These are phyloP conservation scores for Syzygium aqueum DNA, from an alignment of 345 rosid genomes.

Conservation along the genomic window DNA sequence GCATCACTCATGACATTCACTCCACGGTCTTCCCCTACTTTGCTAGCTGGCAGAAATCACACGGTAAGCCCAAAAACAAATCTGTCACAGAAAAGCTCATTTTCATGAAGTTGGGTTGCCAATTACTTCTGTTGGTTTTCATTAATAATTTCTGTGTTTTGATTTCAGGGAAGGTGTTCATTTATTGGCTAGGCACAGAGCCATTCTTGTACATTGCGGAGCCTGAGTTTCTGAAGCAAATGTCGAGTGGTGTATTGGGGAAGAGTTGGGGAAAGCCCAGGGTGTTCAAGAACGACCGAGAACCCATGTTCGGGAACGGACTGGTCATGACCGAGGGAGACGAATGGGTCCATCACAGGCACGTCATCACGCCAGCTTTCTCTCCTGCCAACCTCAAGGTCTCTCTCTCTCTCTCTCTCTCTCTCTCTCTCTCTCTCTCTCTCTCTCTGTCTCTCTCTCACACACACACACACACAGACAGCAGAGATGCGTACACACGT, in stretches of 20 bases:
- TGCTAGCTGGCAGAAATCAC: slow-evolving; percentile 62
- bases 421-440: not conserved
- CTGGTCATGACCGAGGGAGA: slow-evolving; percentile 89
- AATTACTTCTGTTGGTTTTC: not conserved
- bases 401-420: not conserved
- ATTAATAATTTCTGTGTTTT: not conserved
- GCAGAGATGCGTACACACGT: not conserved
- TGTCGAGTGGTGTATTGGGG: slow-evolving; percentile 77
- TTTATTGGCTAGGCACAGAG: slow-evolving; percentile 92
- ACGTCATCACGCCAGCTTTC: slow-evolving; percentile 83
- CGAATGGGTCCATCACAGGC: slow-evolving; percentile 94
- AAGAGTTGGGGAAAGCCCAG: slow-evolving; percentile 95
- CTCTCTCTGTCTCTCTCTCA: not conserved
- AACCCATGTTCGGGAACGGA: slow-evolving; percentile 92
- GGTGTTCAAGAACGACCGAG: slow-evolving; percentile 77
- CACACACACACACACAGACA: too few species aligned
- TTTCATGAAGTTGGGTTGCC: not conserved
- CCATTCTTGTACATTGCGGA: slow-evolving; percentile 90
- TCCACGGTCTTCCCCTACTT: slow-evolving; percentile 72
- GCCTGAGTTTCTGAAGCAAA: slow-evolving; percentile 70
- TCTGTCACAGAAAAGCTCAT: not conserved
- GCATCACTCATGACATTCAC: slow-evolving; percentile 77
- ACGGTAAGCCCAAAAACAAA: slow-evolving; percentile 30
- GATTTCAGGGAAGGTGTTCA: slow-evolving; percentile 77
- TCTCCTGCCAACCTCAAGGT: slow-evolving; percentile 82